phyloP scores from a whole-genome alignment of 257 asterid species.

The Gardenia jasminoides region DNA sequence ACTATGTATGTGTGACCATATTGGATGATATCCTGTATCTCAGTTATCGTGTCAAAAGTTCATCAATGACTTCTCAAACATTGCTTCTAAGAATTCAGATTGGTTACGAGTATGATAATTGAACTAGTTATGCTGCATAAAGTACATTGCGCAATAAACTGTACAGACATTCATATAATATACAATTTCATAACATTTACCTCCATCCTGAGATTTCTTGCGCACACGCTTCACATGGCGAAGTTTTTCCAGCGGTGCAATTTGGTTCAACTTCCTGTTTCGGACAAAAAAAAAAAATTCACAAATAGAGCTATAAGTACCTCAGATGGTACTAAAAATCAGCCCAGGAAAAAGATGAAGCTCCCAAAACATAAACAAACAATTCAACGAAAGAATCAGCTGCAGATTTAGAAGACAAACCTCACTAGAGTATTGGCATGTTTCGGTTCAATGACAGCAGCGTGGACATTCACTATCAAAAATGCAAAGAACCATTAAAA shows the following conservation, averaged over 20 bases:
- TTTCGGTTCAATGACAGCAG: slow-evolving; percentile 68
- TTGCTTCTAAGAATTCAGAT: not conserved
- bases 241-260: slow-evolving; percentile 80
- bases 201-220: slow-evolving; percentile 61
- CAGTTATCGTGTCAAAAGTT: not conserved
- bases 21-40: too few species aligned
- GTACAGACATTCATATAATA: not conserved
- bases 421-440: slow-evolving; percentile 67
- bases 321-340: too few species aligned
- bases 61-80: not conserved
- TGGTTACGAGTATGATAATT: not conserved
- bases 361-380: not conserved
- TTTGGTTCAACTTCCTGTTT: slow-evolving; percentile 68
- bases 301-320: too few species aligned
- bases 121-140: not conserved
- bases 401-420: slow-evolving; percentile 30
- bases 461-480: slow-evolving; percentile 52
- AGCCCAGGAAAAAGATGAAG: not conserved
- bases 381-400: not conserved
- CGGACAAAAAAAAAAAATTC: slow-evolving; percentile 1
- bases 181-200: slow-evolving; percentile 18
- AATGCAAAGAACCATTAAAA: not conserved
- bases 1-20: not conserved
- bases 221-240: slow-evolving; percentile 86
- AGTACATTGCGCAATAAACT: not conserved